Evolutionary conservation across 768 basidiomycete genomes (phyloP).

Genomic region (Lactifluus echinatus): DNA sequence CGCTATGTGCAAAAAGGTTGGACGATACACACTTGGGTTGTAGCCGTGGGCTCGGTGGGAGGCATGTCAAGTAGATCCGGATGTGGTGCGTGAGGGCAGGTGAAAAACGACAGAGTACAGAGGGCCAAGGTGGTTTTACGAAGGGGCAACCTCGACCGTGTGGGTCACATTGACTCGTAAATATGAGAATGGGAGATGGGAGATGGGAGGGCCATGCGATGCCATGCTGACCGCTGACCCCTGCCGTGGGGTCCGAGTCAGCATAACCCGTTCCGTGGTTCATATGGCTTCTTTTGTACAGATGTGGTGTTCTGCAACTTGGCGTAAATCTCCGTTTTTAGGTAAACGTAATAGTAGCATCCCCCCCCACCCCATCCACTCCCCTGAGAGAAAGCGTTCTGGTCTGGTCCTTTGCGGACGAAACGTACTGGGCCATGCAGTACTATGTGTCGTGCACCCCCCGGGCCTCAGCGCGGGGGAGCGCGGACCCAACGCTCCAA

Average conservation of each 20-base stretch:
- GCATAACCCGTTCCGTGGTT: neutral
- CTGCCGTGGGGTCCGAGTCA: neutral
- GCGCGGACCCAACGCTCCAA: neutral
- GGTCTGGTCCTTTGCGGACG: neutral
- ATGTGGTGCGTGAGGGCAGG: neutral
- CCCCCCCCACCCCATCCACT: too few species aligned
- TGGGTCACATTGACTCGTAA: neutral
- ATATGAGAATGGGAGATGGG: neutral
- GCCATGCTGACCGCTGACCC: neutral
- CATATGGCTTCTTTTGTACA: constrained; percentile 8
- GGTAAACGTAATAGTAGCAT: neutral
- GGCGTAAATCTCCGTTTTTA: neutral
- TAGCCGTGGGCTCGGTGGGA: neutral
- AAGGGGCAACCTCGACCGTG: neutral
- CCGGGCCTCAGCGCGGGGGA: neutral
- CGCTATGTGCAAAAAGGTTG: neutral
- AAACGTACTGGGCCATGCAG: neutral
- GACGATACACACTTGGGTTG: neutral
- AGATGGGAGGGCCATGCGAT: neutral
- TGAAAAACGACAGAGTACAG: too few species aligned
- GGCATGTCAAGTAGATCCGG: neutral
- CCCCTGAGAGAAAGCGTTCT: neutral
- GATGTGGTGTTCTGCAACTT: neutral
- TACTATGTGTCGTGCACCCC: neutral
- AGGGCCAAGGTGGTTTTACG: too few species aligned